These are phyloP conservation scores for Colletotrichum cuscutae DNA, from an alignment of 2,329 filamentous ascomycete genomes.

Conservation along the genomic window DNA sequence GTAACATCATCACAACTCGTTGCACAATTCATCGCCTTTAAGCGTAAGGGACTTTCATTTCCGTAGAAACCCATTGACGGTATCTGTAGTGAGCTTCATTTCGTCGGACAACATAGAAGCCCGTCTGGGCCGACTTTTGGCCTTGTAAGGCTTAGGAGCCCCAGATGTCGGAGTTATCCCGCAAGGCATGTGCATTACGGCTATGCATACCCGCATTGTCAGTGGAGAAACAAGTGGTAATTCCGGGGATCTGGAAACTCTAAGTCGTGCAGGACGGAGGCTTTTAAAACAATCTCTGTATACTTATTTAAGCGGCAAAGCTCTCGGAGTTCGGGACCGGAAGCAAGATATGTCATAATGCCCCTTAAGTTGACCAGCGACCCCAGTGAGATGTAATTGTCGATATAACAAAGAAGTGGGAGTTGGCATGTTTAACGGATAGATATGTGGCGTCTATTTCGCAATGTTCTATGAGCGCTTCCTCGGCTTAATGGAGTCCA, in stretches of 20 bases:
- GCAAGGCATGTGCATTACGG: too few species aligned
- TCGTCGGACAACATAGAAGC: not conserved
- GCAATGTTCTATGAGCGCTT: not conserved
- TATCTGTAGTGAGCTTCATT: not conserved
- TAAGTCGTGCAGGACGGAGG: not conserved
- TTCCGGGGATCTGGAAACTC: not conserved
- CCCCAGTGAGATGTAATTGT: not conserved
- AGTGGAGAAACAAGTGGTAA: not conserved
- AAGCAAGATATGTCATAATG: not conserved
- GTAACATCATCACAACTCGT: too few species aligned
- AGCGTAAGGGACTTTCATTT: too few species aligned
- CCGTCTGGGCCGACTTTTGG: too few species aligned
- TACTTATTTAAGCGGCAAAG: not conserved
- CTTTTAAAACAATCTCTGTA: not conserved
- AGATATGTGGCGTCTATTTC: not conserved
- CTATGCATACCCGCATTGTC: too few species aligned
- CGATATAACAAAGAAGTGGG: not conserved
- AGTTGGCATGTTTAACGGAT: not conserved
- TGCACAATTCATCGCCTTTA: too few species aligned
- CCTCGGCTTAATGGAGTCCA: not conserved
- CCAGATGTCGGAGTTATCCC: too few species aligned
- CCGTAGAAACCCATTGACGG: too few species aligned
- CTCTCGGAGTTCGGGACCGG: not conserved
- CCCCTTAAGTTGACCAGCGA: not conserved
- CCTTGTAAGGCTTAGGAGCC: too few species aligned